phyloP scores from a whole-genome alignment of 2,329 filamentous ascomycete species.

The Pseudocercospora musae region DNA sequence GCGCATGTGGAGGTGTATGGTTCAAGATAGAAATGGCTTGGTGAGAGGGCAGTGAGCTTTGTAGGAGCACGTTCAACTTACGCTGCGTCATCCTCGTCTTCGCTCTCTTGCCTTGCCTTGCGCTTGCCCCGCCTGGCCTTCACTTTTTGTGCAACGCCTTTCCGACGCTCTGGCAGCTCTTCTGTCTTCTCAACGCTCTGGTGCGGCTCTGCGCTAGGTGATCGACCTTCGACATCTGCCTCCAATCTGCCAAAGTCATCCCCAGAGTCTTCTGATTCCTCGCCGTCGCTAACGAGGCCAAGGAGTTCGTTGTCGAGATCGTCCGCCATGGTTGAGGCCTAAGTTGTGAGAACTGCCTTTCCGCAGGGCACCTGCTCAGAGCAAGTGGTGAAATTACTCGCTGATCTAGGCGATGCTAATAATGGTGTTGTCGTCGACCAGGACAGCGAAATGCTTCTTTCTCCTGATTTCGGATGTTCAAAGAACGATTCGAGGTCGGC shows the following conservation, averaged over 20 bases:
- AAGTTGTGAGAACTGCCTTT: not conserved
- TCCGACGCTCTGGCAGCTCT: constrained; percentile 34
- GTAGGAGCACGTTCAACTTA: constrained; percentile 50
- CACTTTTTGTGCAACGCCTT: constrained; percentile 49
- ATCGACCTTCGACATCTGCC: constrained; percentile 53
- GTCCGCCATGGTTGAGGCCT: constrained; percentile 39
- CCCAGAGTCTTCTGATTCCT: constrained; percentile 44
- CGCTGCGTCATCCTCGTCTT: constrained; percentile 72
- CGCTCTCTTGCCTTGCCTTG: constrained; percentile 55
- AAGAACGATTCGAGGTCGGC: constrained; percentile 2
- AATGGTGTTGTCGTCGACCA: not conserved
- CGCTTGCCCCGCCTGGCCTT: constrained; percentile 39
- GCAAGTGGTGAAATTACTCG: not conserved
- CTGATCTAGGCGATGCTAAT: not conserved
- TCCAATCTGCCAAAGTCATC: constrained; percentile 46
- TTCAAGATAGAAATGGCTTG: not conserved
- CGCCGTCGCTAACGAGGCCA: constrained; percentile 67
- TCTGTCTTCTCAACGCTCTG: constrained; percentile 38
- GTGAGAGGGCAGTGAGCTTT: not conserved
- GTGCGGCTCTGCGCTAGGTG: constrained; percentile 51
- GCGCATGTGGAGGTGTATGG: not conserved
- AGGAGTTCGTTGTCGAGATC: constrained; percentile 87
- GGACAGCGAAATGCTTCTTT: not conserved
- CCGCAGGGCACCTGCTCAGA: not conserved
- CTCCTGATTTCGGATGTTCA: not conserved